Evolutionary conservation across 2,329 filamentous ascomycete species (phyloP).

Genomic region (Neonectria faginata): DNA sequence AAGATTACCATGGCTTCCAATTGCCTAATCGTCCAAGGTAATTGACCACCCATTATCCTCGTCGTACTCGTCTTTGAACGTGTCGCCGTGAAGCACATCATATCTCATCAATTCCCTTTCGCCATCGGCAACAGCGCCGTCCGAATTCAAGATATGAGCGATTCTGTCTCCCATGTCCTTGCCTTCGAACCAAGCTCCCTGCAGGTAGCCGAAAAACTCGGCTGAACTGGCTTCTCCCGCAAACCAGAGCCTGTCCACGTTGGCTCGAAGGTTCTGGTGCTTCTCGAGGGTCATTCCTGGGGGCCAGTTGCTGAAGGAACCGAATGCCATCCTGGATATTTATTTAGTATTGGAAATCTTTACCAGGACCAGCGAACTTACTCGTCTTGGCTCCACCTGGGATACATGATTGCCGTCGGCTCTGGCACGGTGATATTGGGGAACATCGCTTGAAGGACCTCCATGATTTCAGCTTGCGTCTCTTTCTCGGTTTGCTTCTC

Average conservation of each 20-base stretch:
- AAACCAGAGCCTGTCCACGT: conserved; percentile 70
- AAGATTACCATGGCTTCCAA: background rate
- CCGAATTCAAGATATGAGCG: conserved; percentile 42
- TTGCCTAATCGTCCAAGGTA: background rate
- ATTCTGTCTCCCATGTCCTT: conserved; percentile 60
- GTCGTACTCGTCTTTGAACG: conserved; percentile 27
- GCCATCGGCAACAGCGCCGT: conserved; percentile 35
- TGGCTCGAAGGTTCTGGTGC: conserved; percentile 77
- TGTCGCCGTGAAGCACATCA: conserved; percentile 49
- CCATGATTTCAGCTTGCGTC: conserved; percentile 68
- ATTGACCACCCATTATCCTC: conserved; percentile 25
- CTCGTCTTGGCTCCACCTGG: conserved; percentile 48
- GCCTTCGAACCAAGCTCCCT: conserved; percentile 71
- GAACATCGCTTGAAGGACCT: conserved; percentile 71
- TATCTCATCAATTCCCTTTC: conserved; percentile 45
- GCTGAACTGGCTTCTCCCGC: conserved; percentile 73
- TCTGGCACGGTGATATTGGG: conserved; percentile 67
- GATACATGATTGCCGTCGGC: conserved; percentile 70
- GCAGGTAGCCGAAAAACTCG: conserved; percentile 74
- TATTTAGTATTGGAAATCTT: conserved; percentile 10
- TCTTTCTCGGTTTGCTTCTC: conserved; percentile 70
- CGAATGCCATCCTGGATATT: conserved; percentile 58
- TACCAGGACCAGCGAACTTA: conserved; percentile 24
- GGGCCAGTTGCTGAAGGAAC: conserved; percentile 77
- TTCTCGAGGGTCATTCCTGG: conserved; percentile 70